Evolutionary conservation across 148 eudicot species (phyloP), one percentile per base, ranked within the genome.

Genomic region (Amaranthus cruentus): DNA sequence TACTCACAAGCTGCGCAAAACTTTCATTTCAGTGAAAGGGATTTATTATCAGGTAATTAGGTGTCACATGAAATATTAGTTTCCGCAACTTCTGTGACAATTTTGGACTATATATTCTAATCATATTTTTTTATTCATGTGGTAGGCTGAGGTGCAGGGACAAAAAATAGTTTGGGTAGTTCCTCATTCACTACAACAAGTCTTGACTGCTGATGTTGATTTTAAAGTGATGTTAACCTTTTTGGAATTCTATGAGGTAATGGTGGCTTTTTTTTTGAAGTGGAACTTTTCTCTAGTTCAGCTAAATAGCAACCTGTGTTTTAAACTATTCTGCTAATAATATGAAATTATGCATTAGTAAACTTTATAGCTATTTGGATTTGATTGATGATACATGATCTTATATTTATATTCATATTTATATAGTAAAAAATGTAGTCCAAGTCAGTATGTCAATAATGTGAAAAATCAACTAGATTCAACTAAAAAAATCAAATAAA

Each of bases 151-250:
- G 78, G 84, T 95, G 58, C 87, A 87, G 59, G 98, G 98, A 51
- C 98, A 95, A 78, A 95, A 88, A 63, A 79, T 95, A 76, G 91
- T 96, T 74, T 95, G 98, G 98, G 78, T 95, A 68, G 83, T 93
- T 75, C 97, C 98, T 50, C 98, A 95, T 84, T 91, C 89, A n/a
- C 75, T 88, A 70, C 98, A 95, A 70, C 98, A 91, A 84, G 97
- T 95, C 6, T 68, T 95, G 82, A 86, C 97, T 56, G 88, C 84
- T 70, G 97, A 88, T 73, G 90, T 91, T 78, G 98, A 95, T 85
- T 91, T 85, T 62, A 88, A 85, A 21, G 83, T 95, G 64, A 84
- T 95, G 92, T 79, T 90, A 59, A 91, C 93, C 0, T 95, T 91
- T 77, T 77, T 91, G 84, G 97, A 95, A 76, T 88, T 91, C 76